Base-by-base conservation (phyloP, 140 eudicot species). In the Cichorium intybus region DNA sequence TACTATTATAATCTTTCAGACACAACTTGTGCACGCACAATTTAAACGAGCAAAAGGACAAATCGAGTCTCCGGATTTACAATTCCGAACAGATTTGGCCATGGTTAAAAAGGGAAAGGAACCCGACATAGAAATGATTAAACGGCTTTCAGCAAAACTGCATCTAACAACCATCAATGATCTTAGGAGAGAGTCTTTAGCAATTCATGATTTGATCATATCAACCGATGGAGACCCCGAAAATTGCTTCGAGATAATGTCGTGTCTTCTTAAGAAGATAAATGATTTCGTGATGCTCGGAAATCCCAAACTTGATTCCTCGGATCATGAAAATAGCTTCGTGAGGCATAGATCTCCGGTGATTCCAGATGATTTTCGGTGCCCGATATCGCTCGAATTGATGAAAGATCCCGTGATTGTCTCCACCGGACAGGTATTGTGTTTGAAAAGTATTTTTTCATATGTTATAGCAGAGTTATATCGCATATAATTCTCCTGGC, bases 371-470 rank as follows among this genome's bases (percentile, higher is more conserved):
- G 98, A 91, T 73, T 91, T 91, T 62, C 95, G 96, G 43, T 91
- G 98, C 66, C 97, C 96, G n/a, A 87, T 91, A 75, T 91, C 98
- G 7, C 95, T 91, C 39, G 98, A 91, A 76, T 74, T 91, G 81
- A 91, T 91, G 98, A 87, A 77, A 81, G 98, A 91, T 85, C 98
- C 96, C 21, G 98, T 91, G 35, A 91, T 91, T 59, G 98, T 91
- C 71, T 91, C 98, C 1, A 87, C 98, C 1, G 98, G 97, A 10
- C 98, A 91, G 98, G 98, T 91, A 53, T 29, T n/a, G n/a, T n/a
- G n/a, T n/a, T n/a, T n/a, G n/a, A n/a, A n/a, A n/a, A n/a, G n/a
- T n/a, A n/a, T n/a, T n/a, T 60, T 37, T 61, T 6, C 61, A n/a
- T n/a, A n/a, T n/a, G n/a, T n/a, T n/a, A n/a, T n/a, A n/a, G n/a